Conservation (phyloP, 208 protist species). For the Crithidia expoeki region DNA sequence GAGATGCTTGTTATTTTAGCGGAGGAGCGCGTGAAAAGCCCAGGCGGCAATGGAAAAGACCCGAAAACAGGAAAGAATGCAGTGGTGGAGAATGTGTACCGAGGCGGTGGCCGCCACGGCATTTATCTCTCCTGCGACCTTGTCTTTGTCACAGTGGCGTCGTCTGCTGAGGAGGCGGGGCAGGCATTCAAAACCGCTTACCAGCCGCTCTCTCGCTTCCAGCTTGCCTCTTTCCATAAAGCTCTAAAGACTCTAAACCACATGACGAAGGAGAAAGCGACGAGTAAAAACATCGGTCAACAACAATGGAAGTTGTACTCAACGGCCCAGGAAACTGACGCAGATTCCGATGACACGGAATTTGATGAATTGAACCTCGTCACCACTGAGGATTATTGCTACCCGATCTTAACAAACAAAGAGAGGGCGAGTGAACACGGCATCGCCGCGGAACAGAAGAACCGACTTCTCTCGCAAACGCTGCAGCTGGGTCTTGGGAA, state of each 20-base stretch:
- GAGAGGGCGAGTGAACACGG: neutral
- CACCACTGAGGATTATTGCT: conserved; percentile 1
- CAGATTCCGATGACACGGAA: neutral
- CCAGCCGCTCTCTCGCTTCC: neutral
- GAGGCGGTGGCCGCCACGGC: conserved; percentile 31
- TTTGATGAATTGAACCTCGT: neutral
- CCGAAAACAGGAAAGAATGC: no score
- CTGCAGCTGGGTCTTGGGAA: neutral
- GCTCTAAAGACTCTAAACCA: neutral
- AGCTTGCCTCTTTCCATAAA: neutral
- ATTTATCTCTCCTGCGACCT: conserved; percentile 42
- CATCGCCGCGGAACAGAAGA: conserved; percentile 21
- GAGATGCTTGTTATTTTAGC: conserved; percentile 20
- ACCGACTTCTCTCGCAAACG: conserved; percentile 8
- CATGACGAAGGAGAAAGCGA: neutral
- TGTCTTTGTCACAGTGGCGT: conserved; percentile 31
- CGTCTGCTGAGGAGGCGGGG: conserved; percentile 34
- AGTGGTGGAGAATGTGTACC: neutral
- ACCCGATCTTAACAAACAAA: neutral
- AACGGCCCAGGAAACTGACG: neutral
- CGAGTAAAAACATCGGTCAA: neutral
- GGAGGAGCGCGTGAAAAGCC: neutral
- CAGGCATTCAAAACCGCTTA: conserved; percentile 21
- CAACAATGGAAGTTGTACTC: neutral
- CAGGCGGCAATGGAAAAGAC: neutral